Base-by-base conservation (phyloP, 805 yeast genomes). In the Barnettozyma vustinii region DNA sequence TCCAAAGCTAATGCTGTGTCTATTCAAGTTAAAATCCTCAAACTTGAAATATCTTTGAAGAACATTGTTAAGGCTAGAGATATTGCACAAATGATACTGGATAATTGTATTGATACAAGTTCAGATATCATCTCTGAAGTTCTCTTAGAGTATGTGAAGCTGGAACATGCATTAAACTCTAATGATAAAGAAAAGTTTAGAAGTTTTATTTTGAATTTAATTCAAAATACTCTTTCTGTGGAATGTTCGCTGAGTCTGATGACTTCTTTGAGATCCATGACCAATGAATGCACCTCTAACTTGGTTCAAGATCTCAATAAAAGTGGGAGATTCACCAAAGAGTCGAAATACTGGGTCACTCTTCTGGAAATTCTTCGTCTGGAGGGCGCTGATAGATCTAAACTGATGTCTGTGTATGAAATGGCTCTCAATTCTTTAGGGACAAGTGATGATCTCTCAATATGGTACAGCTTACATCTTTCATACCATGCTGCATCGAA, bases 1-100 rank as follows among this genome's bases (percentile, higher is more conserved):
- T 40, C 52, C 16, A 51, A 62, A 19, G 40, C 58, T 10, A 62
- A 56, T 48, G 55, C 58, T 18, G 48, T 58, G 2, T 59, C 64
- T 15, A 63, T 69, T 40, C 56, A 66, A 16, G 35, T 70, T 10
- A 69, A 75, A 40, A 58, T 81, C 30, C 59, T 71, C 8, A 80
- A 79, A 52, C 51, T 80, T 18, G 70, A 76, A 45, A 21, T 77
- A 0, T 57, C 68, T n/a, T 51, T 62, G 7, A 69, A 68, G 1
- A 67, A 75, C 44, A 51, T 62, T 32, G 40, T 63, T 2, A 57
- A 56, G 27, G 83, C 83, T 0, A 50, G 53, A 16, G 63, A 58
- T 37, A 7, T 60, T 2, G 21, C 45, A 9, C 40, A 23, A 12
- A 2, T 21, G 18, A 16, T 47, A 9, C 9, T 47, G 13, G 46